A percentile compares a stretch with the other conserved stretches of the same genome.
phyloP scores from a whole-genome alignment of 176 grass and related monocot genomes.

The Musa troglodytarum region DNA sequence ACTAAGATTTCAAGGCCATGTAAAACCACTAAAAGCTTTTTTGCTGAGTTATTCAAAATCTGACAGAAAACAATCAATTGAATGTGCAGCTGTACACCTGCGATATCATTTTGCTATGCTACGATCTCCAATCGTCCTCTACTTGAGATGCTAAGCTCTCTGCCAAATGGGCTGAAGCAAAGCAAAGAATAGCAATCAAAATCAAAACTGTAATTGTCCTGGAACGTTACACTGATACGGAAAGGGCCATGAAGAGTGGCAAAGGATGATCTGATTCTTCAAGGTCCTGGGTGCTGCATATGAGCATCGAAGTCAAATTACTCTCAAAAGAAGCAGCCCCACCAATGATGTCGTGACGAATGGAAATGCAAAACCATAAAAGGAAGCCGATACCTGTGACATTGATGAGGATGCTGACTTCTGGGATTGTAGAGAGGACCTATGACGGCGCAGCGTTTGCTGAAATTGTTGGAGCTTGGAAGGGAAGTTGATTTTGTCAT shows the following conservation, averaged over 20 bases:
- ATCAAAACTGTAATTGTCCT: slow-evolving; percentile 37
- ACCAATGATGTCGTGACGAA: too few relatives aligned
- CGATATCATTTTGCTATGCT: background rate
- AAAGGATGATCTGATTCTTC: slow-evolving; percentile 43
- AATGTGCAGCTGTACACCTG: too few relatives aligned
- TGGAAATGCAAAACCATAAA: too few relatives aligned
- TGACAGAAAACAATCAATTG: too few relatives aligned
- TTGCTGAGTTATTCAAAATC: slow-evolving; percentile 5
- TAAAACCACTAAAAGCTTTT: too few relatives aligned
- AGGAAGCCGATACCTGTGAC: slow-evolving; percentile 15
- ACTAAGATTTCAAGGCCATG: slow-evolving; percentile 9
- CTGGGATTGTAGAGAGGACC: background rate
- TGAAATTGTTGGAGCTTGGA: slow-evolving; percentile 63
- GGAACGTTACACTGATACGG: slow-evolving; percentile 42
- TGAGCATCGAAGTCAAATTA: too few relatives aligned
- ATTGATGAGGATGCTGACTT: background rate
- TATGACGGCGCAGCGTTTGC: slow-evolving; percentile 31
- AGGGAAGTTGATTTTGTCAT: slow-evolving; percentile 65
- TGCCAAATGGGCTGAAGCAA: background rate
- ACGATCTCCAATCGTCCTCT: background rate
- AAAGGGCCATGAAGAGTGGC: slow-evolving; percentile 38
- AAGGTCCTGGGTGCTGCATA: too few relatives aligned
- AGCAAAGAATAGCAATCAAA: slow-evolving; percentile 12
- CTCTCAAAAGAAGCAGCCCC: too few relatives aligned
- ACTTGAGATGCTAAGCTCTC: background rate